Evolutionary conservation across 306 rosid genomes (phyloP).

Genomic region (Fagus sylvatica): DNA sequence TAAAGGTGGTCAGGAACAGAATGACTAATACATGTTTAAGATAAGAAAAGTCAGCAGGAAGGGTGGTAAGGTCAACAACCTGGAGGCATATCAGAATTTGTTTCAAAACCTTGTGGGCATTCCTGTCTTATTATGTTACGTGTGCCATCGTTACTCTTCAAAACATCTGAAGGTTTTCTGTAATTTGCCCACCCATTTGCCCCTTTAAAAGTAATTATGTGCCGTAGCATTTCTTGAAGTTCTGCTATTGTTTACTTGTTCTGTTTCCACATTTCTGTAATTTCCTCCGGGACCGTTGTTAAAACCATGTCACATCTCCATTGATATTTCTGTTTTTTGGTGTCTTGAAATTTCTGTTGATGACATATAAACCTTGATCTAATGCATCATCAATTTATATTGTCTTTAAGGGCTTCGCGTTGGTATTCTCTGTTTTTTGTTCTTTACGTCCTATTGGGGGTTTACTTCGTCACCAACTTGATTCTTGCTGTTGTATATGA

Average conservation of each 20-base stretch:
- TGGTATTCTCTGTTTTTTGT: slow-evolving; percentile 80
- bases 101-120: background rate
- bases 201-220: background rate
- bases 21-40: background rate
- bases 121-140: background rate
- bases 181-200: background rate
- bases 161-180: background rate
- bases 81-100: background rate
- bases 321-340: background rate
- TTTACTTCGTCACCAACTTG: slow-evolving; percentile 91
- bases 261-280: background rate
- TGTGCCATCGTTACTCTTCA: background rate
- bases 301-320: background rate
- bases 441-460: slow-evolving; percentile 88
- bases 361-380: slow-evolving; percentile 9
- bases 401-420: slow-evolving; percentile 79
- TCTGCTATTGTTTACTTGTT: background rate
- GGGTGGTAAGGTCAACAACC: background rate
- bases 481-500: slow-evolving; percentile 96
- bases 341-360: background rate
- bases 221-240: background rate
- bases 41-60: background rate
- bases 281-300: background rate
- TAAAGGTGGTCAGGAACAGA: background rate
- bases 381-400: slow-evolving; percentile 20